These are phyloP conservation scores for Termitomyces sp. DNA, from an alignment of 768 basidiomycete species.

Conservation along the genomic window DNA sequence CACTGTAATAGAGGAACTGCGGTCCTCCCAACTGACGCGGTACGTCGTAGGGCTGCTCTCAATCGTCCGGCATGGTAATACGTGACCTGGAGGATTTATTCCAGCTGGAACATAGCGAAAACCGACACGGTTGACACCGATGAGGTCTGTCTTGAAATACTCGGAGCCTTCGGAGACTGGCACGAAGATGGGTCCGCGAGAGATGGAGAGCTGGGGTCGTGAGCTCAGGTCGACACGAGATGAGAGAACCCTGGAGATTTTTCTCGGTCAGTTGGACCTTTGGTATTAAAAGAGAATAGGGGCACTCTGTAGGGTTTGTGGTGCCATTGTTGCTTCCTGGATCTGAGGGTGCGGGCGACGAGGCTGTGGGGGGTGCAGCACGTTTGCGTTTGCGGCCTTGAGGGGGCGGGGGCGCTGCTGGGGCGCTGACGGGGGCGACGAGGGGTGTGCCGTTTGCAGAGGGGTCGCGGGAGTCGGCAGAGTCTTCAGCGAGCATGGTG, in stretches of 20 bases:
- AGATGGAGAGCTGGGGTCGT: constrained; percentile 69
- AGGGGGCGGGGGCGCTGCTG: constrained; percentile 22
- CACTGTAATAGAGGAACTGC: constrained; percentile 76
- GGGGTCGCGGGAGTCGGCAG: constrained; percentile 24
- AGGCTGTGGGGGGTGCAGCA: constrained; percentile 40
- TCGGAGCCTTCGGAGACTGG: constrained; percentile 54
- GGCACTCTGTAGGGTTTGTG: constrained; percentile 37
- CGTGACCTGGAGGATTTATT: constrained; percentile 56
- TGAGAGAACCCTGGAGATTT: constrained; percentile 46
- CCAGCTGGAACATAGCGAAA: constrained; percentile 83
- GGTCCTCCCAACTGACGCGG: constrained; percentile 90
- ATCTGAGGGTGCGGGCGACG: constrained; percentile 65
- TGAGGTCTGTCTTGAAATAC: constrained; percentile 67
- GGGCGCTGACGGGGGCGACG: background rate
- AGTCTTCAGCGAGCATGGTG: constrained; percentile 33
- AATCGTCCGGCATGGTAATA: constrained; percentile 72
- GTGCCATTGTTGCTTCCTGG: constrained; percentile 32
- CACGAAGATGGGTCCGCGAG: constrained; percentile 69
- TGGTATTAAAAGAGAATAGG: background rate
- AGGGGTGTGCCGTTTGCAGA: constrained; percentile 9
- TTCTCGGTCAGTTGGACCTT: constrained; percentile 10
- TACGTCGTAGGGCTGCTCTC: constrained; percentile 70
- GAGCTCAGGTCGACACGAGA: constrained; percentile 68
- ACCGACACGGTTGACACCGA: constrained; percentile 72
- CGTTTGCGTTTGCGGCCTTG: constrained; percentile 59